These are phyloP conservation scores for Nyctanthes arbortristis DNA, from an alignment of 257 asterid species.

Conservation along the genomic window DNA sequence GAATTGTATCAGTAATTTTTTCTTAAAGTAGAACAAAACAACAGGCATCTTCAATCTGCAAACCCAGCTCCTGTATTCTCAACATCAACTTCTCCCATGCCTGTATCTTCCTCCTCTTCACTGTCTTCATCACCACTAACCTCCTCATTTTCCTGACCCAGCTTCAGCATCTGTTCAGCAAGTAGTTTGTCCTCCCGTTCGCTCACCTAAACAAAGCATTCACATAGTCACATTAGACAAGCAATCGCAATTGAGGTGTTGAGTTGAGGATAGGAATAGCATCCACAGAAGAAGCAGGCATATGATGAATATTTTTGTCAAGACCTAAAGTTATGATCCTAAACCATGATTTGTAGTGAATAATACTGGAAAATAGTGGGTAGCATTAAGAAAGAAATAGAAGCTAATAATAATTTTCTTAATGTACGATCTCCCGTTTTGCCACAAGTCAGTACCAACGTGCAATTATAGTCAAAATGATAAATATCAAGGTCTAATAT, in stretches of 20 bases:
- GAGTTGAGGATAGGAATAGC: neutral
- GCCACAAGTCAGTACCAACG: neutral
- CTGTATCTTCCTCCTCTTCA: conserved; percentile 49
- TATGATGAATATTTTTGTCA: neutral
- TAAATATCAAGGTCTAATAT: neutral
- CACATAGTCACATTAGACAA: neutral
- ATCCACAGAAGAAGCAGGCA: neutral
- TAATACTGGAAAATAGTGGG: neutral
- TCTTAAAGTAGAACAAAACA: neutral
- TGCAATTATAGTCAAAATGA: neutral
- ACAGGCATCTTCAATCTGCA: conserved; percentile 26
- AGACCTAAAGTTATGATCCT: neutral
- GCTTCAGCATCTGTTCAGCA: conserved; percentile 43
- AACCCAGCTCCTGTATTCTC: conserved; percentile 53
- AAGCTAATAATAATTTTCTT: neutral
- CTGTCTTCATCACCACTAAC: neutral
- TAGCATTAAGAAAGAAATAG: neutral
- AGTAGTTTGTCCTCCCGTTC: neutral
- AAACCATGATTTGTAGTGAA: neutral
- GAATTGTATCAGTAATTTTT: conserved; percentile 15
- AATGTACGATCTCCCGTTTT: neutral
- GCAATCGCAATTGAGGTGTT: neutral
- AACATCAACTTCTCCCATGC: conserved; percentile 88
- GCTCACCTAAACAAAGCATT: neutral
- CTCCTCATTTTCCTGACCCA: neutral